Percentiles rank a stretch among this genome's conserved stretches.
Conservation (phyloP, 495 filamentous ascomycete species). For the Talaromyces adpressus region DNA sequence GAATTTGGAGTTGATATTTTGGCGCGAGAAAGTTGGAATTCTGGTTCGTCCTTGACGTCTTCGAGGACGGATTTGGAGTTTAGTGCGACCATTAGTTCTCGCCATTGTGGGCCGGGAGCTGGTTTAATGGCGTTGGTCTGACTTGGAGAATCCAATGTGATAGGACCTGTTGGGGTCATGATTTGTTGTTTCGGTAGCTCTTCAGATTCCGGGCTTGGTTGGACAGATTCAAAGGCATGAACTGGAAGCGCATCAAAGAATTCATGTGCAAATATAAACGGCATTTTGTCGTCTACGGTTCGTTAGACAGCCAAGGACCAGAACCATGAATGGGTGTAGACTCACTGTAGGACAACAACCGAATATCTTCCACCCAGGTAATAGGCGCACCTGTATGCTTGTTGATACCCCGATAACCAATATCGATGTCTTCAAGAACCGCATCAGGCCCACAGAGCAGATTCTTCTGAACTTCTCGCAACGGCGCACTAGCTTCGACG, state of each 20-base stretch:
- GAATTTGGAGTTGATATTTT: constrained; percentile 71
- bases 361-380: constrained; percentile 87
- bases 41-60: constrained; percentile 43
- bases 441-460: constrained; percentile 75
- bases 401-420: constrained; percentile 68
- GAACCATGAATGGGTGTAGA: not conserved
- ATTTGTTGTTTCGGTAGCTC: constrained; percentile 26
- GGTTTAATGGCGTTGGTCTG: constrained; percentile 26
- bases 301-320: constrained; percentile 10
- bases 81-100: constrained; percentile 75
- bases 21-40: constrained; percentile 79
- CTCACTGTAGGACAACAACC: constrained; percentile 66
- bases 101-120: constrained; percentile 55
- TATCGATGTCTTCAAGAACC: constrained; percentile 60
- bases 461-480: constrained; percentile 69
- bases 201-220: constrained; percentile 30
- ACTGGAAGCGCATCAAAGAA: constrained; percentile 99
- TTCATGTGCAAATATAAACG: constrained; percentile 93
- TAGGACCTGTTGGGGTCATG: constrained; percentile 39
- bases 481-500: constrained; percentile 75
- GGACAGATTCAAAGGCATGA: constrained; percentile 80
- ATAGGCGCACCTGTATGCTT: constrained; percentile 66
- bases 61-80: constrained; percentile 48
- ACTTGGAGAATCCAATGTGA: constrained; percentile 34
- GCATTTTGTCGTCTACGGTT: constrained; percentile 52